phyloP scores from a whole-genome alignment of 306 rosid species.

The Gillenia trifoliata region DNA sequence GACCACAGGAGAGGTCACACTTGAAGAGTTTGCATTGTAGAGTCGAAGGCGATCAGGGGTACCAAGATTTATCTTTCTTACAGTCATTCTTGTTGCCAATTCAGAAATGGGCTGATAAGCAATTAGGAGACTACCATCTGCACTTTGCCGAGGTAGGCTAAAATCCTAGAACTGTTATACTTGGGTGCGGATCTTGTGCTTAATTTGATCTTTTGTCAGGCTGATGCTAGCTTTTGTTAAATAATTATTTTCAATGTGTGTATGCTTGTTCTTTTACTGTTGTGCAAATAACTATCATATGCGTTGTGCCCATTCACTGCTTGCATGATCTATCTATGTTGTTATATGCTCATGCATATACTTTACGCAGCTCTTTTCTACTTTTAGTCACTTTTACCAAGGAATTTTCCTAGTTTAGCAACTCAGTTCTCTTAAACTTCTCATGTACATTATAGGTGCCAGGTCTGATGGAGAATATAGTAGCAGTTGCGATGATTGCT shows the following conservation, averaged over 20 bases:
- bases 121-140: conserved; percentile 89
- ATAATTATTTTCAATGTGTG: neutral
- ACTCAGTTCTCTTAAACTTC: conserved; percentile 19
- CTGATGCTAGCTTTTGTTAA: neutral
- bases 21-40: conserved; percentile 71
- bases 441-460: conserved; percentile 50
- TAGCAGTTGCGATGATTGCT: conserved; percentile 85
- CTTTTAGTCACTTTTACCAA: conserved; percentile 16
- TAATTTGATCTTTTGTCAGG: neutral
- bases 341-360: neutral
- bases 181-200: conserved; percentile 1
- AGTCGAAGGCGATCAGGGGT: conserved; percentile 51
- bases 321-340: neutral
- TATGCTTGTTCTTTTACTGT: neutral
- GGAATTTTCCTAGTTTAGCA: conserved; percentile 16
- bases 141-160: conserved; percentile 79
- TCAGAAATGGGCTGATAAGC: conserved; percentile 84
- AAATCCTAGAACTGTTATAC: conserved; percentile 16
- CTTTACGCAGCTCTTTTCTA: neutral
- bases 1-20: conserved; percentile 87
- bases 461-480: conserved; percentile 69
- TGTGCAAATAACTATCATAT: neutral
- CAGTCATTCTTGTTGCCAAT: conserved; percentile 80
- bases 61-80: conserved; percentile 64
- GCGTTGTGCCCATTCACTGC: neutral